These are phyloP conservation scores for Pyrenophora tritici-repentis DNA, from an alignment of 2,329 filamentous ascomycete species.

Conservation along the genomic window DNA sequence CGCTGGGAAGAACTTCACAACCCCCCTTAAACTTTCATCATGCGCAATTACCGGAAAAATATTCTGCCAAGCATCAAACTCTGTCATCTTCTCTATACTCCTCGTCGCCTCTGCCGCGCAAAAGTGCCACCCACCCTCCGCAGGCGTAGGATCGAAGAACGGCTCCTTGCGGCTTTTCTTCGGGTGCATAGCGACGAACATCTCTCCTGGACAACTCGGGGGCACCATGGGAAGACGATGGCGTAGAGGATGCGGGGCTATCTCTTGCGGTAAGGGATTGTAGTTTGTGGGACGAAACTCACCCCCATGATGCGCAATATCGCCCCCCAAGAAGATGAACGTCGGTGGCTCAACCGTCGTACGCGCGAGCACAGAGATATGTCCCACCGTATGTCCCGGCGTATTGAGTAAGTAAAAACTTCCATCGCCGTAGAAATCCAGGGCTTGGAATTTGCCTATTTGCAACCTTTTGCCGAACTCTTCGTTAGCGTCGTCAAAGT, in stretches of 20 bases:
- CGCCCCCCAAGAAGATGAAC: neutral
- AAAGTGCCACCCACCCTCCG: neutral
- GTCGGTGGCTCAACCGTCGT: neutral
- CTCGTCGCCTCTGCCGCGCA: neutral
- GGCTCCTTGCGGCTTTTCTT: neutral
- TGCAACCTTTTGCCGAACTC: too few species aligned
- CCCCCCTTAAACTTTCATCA: neutral
- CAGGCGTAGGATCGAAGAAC: neutral
- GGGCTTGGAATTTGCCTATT: neutral
- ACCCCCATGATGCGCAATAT: neutral
- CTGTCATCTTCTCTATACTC: neutral
- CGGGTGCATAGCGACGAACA: neutral
- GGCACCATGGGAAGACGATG: too few species aligned
- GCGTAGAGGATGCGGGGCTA: neutral
- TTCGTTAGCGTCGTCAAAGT: neutral
- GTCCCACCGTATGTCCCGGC: neutral
- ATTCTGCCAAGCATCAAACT: neutral
- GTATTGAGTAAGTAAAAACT: neutral
- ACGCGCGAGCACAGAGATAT: neutral
- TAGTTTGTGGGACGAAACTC: neutral
- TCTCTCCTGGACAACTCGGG: neutral
- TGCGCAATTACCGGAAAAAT: conserved; percentile 5
- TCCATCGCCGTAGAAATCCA: neutral
- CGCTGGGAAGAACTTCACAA: neutral
- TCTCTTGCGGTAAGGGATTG: neutral